phyloP scores from a whole-genome alignment of 2,329 filamentous ascomycete species.

The Aureobasidium zeae region DNA sequence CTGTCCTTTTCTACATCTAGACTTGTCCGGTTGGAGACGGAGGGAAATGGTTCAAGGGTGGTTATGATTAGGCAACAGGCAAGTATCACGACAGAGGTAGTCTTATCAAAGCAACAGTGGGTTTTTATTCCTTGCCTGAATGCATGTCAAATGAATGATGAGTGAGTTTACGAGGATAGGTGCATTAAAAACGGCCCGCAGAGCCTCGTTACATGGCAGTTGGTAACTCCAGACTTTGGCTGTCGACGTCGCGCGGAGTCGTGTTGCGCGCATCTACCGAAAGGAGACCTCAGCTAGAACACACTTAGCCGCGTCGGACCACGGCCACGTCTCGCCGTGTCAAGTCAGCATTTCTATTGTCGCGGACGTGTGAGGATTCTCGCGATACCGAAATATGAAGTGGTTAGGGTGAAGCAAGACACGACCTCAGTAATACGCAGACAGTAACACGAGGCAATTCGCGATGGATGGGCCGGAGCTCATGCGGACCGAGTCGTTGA shows the following conservation, averaged over 20 bases:
- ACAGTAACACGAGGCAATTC: too few species aligned
- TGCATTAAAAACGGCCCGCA: slow-evolving; percentile 5
- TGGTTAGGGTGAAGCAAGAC: background rate
- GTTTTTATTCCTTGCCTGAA: too few species aligned
- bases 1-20: background rate
- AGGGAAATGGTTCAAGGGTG: too few species aligned
- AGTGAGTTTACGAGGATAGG: too few species aligned
- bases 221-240: slow-evolving; percentile 2
- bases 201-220: background rate
- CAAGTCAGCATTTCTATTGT: slow-evolving; percentile 5
- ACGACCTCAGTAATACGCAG: background rate
- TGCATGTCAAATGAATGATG: too few species aligned
- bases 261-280: background rate
- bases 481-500: slow-evolving; percentile 4
- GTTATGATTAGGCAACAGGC: too few species aligned
- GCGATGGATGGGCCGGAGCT: slow-evolving; percentile 11
- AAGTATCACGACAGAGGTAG: too few species aligned
- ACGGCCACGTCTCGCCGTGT: too few species aligned
- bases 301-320: background rate
- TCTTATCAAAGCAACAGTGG: too few species aligned
- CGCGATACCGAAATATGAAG: slow-evolving; percentile 4
- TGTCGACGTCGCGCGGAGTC: slow-evolving; percentile 2
- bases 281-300: slow-evolving; percentile 1
- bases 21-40: too few species aligned
- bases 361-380: background rate